Evolutionary conservation across 441 rosid genomes (phyloP).

Genomic region (Euphorbia schlechtendalii): DNA sequence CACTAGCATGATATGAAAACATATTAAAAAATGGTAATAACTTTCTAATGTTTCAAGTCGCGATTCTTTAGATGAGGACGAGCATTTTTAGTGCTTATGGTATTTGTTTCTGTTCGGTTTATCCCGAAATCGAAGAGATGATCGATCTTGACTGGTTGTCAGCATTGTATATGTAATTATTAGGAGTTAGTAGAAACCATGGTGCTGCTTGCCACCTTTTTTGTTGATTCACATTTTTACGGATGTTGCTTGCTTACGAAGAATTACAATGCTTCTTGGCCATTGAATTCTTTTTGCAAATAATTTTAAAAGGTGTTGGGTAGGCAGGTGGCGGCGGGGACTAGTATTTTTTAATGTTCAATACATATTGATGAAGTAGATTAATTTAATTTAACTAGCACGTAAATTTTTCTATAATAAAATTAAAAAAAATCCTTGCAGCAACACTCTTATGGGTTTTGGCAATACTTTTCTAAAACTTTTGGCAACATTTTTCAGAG

Average conservation of each 20-base stretch:
- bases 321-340: too few relatives aligned
- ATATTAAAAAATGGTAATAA: constrained; percentile 18
- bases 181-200: neutral
- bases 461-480: too few relatives aligned
- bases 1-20: constrained; percentile 56
- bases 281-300: too few relatives aligned
- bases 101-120: neutral
- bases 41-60: neutral
- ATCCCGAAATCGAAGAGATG: neutral
- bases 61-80: neutral
- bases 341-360: too few relatives aligned
- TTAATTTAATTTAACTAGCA: too few relatives aligned
- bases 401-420: too few relatives aligned
- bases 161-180: neutral
- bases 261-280: neutral
- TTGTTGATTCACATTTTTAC: too few relatives aligned
- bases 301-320: too few relatives aligned
- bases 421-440: too few relatives aligned
- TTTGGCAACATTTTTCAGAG: too few relatives aligned
- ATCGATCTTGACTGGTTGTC: neutral
- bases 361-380: too few relatives aligned
- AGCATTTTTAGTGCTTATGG: neutral
- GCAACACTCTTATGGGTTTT: too few relatives aligned
- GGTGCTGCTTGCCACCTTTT: neutral
- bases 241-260: neutral